Evolutionary conservation across 768 basidiomycete species (phyloP), one percentile per base, ranked within the genome.

Genomic region (Russula sp.): DNA sequence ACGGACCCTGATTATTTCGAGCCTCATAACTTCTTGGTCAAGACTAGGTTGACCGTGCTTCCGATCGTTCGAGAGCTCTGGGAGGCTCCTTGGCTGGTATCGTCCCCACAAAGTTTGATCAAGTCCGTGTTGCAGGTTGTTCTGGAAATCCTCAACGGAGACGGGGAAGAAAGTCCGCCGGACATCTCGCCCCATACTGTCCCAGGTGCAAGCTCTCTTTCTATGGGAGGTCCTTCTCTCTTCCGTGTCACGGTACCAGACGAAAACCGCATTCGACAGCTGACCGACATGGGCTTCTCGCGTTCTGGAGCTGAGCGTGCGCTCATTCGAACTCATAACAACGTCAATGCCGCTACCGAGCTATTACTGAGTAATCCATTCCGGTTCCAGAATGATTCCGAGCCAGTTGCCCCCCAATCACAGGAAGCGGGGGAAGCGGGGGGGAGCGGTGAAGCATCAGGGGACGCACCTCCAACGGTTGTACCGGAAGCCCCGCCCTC

Each of bases 241-340:
- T 74, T 73, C 63, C 73, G 71, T 42, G 72, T 74, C 24, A 67
- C 79, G 64, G 84, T 80, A 14, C 83, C 89, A 0, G 90, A 93
- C 72, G 92, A 94, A 73, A 81, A 80, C 52, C 84, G 88, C 40
- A 84, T 98, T 59, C 83, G 84, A 57, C 89, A 93, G 70, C 79
- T 98, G 60, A 88, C 85, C 11, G 97, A 98, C 71, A 98, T 99
- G 97, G 97, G 97, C 52, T 99, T 98, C 79, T 85, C 89, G 40
- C 85, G 94, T n/a, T 82, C 85, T 48, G 91, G 92, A 14, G 92
- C 88, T 2, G 90, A 91, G 71, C 83, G 87, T 58, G 96, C 96
- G 5, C 79, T 99, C 44, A 75, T 81, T 22, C 90, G 95, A 13
- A 86, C 89, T 5, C 85, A 89, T 66, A 98, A 98, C 75, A 94